These are phyloP conservation scores for Candida labiduridarum DNA, from an alignment of 1,139 yeast genomes.

Conservation along the genomic window DNA sequence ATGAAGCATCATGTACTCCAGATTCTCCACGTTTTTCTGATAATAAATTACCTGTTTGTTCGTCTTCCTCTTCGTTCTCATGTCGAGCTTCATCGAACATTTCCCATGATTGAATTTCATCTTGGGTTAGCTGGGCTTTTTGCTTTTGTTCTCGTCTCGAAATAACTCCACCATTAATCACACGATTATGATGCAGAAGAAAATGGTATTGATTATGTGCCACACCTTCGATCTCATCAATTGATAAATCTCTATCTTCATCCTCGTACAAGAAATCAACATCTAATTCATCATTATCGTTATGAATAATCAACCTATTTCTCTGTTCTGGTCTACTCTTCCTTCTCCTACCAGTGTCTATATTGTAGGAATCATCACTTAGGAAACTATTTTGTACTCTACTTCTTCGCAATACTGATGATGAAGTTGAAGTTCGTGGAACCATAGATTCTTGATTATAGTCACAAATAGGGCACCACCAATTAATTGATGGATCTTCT, in stretches of 20 bases:
- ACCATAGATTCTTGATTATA: conserved; percentile 30
- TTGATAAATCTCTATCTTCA: conserved; percentile 15
- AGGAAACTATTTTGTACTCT: not conserved
- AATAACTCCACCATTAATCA: conserved; percentile 45
- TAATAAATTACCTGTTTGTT: not conserved
- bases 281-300: conserved; percentile 39
- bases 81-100: conserved; percentile 36
- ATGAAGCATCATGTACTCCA: not conserved
- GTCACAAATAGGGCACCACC: conserved; percentile 53
- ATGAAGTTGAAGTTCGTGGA: conserved; percentile 8
- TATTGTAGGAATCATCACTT: not conserved
- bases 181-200: conserved; percentile 14
- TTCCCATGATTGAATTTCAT: conserved; percentile 45
- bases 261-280: conserved; percentile 32
- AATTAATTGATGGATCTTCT: conserved; percentile 19
- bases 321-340: not conserved
- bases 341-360: not conserved
- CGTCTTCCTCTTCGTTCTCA: not conserved
- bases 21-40: conserved; percentile 2
- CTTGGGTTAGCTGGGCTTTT: conserved; percentile 31
- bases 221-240: conserved; percentile 6
- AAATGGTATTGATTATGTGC: conserved; percentile 1
- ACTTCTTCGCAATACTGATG: not conserved
- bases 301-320: conserved; percentile 26
- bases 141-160: conserved; percentile 39